Evolutionary conservation across 1,284 basidiomycete genomes (phyloP).

Genomic region (Ceratobasidium sp.): DNA sequence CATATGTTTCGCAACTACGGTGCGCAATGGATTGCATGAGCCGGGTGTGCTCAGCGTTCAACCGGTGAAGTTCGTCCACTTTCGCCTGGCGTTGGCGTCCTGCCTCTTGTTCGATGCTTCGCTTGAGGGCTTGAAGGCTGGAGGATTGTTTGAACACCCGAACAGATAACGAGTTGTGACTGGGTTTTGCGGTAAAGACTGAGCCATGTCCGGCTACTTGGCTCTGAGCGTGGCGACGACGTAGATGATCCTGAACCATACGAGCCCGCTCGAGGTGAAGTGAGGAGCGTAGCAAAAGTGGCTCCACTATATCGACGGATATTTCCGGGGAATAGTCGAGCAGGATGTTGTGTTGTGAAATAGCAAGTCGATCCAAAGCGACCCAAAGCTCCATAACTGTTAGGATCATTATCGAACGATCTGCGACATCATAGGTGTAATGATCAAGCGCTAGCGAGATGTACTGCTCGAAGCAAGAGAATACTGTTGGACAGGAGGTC

Average conservation of each 20-base stretch:
- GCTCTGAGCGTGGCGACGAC: slow-evolving; percentile 52
- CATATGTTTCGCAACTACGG: neutral
- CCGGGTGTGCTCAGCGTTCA: slow-evolving; percentile 44
- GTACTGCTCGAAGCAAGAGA: slow-evolving; percentile 30
- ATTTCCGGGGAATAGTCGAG: slow-evolving; percentile 65
- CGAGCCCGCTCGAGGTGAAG: slow-evolving; percentile 54
- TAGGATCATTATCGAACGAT: slow-evolving; percentile 62
- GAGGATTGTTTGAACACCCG: slow-evolving; percentile 55
- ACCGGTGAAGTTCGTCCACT: slow-evolving; percentile 52
- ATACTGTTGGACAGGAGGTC: neutral
- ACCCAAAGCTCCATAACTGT: slow-evolving; percentile 54
- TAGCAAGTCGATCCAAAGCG: slow-evolving; percentile 61
- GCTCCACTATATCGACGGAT: slow-evolving; percentile 57
- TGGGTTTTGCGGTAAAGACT: slow-evolving; percentile 51
- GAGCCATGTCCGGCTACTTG: slow-evolving; percentile 46
- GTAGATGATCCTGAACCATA: slow-evolving; percentile 56
- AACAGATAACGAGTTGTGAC: slow-evolving; percentile 53
- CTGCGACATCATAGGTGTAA: slow-evolving; percentile 7
- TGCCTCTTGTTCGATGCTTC: slow-evolving; percentile 55
- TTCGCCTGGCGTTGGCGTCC: slow-evolving; percentile 49
- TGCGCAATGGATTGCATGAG: slow-evolving; percentile 42
- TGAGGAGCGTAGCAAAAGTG: slow-evolving; percentile 60
- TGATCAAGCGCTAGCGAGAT: neutral
- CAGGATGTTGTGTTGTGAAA: slow-evolving; percentile 59
- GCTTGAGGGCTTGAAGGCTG: slow-evolving; percentile 53